Evolutionary conservation across 1,284 basidiomycete species (phyloP), one percentile per base, ranked within the genome.

Genomic region (Sporisorium reilianum): DNA sequence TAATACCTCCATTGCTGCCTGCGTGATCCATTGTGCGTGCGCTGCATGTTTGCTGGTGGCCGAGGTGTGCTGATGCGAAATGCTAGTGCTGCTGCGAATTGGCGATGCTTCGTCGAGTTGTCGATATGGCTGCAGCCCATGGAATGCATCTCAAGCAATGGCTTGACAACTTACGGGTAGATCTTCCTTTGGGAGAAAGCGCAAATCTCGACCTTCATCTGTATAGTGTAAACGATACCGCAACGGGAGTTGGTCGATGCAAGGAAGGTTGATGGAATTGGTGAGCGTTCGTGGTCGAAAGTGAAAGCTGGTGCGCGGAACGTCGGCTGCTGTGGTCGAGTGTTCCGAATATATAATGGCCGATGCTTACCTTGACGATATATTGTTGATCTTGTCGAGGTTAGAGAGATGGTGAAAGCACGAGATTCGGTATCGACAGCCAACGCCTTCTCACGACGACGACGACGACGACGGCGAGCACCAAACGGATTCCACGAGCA

Each of bases 201-300:
- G 78, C 80, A 82, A 61, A 79, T 81, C 67, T 84, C 83, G 80
- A 84, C 81, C 83, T 84, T 84, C 83, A 84, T 84, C 78, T 78
- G 72, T 78, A 52, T 34, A 51, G 34, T 16, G 44, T 44, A 36
- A 41, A 50, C 7, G 41, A 42, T 41, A 9, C 34, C 30, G 40
- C 53, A 55, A 30, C 6, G 34, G 38, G 38, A 32, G 32, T 41
- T 41, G 38, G 41, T 53, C 41, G 49, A 58, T 50, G 51, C 45
- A 18, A 41, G 18, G 25, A 34, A 20, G 25, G 28, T 14, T n/a
- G 38, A 55, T 40, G 22, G n/a, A 25, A 40, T 20, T 55, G 55
- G 54, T 73, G 57, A 70, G 67, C 51, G 51, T 16, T 57, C 25
- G 53, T 61, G 61, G 41, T 61, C 62, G 49, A 40, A 44, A 34